Conservation (phyloP, 2,329 filamentous ascomycete genomes). For the Colletotrichum sp. region DNA sequence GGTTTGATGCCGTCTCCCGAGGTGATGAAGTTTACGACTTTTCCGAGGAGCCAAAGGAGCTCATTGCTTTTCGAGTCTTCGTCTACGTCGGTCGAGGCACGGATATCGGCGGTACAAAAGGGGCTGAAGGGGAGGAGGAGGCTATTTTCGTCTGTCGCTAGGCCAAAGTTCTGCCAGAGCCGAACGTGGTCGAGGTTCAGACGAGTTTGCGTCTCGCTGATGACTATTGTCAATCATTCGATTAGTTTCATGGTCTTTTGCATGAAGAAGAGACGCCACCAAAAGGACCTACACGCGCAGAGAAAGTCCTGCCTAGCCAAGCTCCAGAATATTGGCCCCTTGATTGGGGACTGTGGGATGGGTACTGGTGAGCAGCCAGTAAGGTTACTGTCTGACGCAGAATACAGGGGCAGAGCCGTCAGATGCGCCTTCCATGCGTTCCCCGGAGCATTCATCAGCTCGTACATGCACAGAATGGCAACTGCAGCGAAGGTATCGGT, state of each 20-base stretch:
- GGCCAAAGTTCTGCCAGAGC: slow-evolving; percentile 68
- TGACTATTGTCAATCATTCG: slow-evolving; percentile 40
- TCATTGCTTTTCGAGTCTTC: slow-evolving; percentile 70
- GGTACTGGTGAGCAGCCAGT: slow-evolving; percentile 29
- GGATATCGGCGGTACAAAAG: slow-evolving; percentile 35
- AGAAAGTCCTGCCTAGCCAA: slow-evolving; percentile 71
- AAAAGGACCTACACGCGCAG: slow-evolving; percentile 55
- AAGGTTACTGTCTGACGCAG: slow-evolving; percentile 33
- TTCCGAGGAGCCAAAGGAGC: slow-evolving; percentile 69
- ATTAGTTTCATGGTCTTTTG: not conserved
- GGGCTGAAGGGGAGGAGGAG: slow-evolving; percentile 49
- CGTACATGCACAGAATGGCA: slow-evolving; percentile 71
- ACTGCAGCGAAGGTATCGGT: slow-evolving; percentile 65
- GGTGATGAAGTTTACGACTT: slow-evolving; percentile 69
- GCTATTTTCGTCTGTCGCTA: slow-evolving; percentile 60
- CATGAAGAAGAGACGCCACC: too few relatives aligned
- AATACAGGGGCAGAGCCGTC: slow-evolving; percentile 67
- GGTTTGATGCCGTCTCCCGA: slow-evolving; percentile 53
- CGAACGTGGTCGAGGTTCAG: slow-evolving; percentile 66
- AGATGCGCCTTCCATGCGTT: slow-evolving; percentile 69
- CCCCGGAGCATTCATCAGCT: slow-evolving; percentile 69
- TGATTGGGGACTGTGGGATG: slow-evolving; percentile 58
- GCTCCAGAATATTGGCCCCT: slow-evolving; percentile 67
- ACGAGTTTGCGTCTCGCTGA: slow-evolving; percentile 65
- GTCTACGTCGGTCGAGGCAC: slow-evolving; percentile 54